phyloP scores from a whole-genome alignment of 495 filamentous ascomycete genomes.

The Aspergillus steynii region DNA sequence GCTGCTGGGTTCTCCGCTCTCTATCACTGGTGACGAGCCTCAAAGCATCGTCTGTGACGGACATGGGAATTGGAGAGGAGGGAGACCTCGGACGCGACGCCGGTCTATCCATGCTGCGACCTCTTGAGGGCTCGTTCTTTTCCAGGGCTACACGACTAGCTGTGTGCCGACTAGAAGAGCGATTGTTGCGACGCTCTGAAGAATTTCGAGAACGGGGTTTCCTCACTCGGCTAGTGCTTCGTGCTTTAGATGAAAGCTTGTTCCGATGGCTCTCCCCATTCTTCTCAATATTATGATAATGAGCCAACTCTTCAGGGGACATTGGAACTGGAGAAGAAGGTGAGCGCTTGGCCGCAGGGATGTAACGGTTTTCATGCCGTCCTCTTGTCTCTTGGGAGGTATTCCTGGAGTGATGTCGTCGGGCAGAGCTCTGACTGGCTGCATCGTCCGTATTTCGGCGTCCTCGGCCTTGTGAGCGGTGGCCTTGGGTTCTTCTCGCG shows the following conservation, averaged over 20 bases:
- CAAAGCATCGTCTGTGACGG: conserved; percentile 58
- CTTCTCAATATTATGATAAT: conserved; percentile 49
- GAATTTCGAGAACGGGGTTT: conserved; percentile 39
- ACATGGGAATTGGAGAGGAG: conserved; percentile 77
- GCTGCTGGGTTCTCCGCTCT: conserved; percentile 61
- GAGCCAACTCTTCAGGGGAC: conserved; percentile 80
- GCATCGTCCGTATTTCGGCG: conserved; percentile 52
- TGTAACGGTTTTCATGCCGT: conserved; percentile 62
- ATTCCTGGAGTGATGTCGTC: conserved; percentile 55
- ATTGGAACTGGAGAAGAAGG: conserved; percentile 89
- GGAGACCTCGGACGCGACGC: conserved; percentile 68
- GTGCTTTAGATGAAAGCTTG: conserved; percentile 39
- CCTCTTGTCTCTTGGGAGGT: conserved; percentile 69
- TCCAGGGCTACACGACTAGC: conserved; percentile 51
- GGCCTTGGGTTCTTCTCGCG: conserved; percentile 52
- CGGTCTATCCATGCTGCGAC: conserved; percentile 56
- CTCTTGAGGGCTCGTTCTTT: conserved; percentile 38
- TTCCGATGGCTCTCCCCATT: conserved; percentile 43
- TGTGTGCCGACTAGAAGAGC: conserved; percentile 42
- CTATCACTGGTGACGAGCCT: conserved; percentile 59
- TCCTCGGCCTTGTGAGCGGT: conserved; percentile 59
- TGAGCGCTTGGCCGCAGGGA: conserved; percentile 80
- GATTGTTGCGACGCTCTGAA: conserved; percentile 32
- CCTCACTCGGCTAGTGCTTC: conserved; percentile 40
- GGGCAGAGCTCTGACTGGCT: conserved; percentile 41